Evolutionary conservation across 2,329 filamentous ascomycete genomes (phyloP).

Genomic region (Thielaviopsis musarum): DNA sequence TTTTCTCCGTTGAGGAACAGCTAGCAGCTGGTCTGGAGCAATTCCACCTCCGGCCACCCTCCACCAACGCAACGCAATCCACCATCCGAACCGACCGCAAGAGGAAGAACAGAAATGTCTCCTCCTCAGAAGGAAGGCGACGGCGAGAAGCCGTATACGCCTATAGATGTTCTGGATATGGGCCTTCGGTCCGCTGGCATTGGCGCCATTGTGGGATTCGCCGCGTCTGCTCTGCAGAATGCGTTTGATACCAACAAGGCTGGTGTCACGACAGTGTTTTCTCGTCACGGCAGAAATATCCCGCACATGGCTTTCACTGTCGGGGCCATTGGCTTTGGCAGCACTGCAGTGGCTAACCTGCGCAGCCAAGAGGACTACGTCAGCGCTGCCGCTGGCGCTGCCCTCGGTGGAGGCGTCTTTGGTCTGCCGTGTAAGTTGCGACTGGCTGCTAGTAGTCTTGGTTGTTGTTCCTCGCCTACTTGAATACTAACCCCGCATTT

Average conservation of each 20-base stretch:
- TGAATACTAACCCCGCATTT: slow-evolving; percentile 1
- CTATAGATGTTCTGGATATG: slow-evolving; percentile 56
- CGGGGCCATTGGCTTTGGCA: slow-evolving; percentile 62
- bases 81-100: not conserved
- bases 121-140: not conserved
- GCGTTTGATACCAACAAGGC: slow-evolving; percentile 70
- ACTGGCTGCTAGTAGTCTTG: not conserved
- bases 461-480: not conserved
- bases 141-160: slow-evolving; percentile 35
- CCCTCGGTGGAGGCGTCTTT: slow-evolving; percentile 54
- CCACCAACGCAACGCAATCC: not conserved
- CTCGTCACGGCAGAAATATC: slow-evolving; percentile 59
- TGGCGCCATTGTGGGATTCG: slow-evolving; percentile 50
- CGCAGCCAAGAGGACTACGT: slow-evolving; percentile 67
- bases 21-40: slow-evolving; percentile 10
- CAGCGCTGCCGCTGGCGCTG: slow-evolving; percentile 61
- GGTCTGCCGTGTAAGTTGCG: slow-evolving; percentile 50
- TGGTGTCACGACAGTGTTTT: slow-evolving; percentile 65
- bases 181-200: slow-evolving; percentile 47
- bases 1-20: slow-evolving; percentile 8
- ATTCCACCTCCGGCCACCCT: not conserved
- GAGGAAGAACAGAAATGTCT: slow-evolving; percentile 9
- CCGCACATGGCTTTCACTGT: slow-evolving; percentile 30
- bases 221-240: slow-evolving; percentile 69
- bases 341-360: slow-evolving; percentile 63